phyloP scores from a whole-genome alignment of 306 rosid genomes.

The Neltuma alba region DNA sequence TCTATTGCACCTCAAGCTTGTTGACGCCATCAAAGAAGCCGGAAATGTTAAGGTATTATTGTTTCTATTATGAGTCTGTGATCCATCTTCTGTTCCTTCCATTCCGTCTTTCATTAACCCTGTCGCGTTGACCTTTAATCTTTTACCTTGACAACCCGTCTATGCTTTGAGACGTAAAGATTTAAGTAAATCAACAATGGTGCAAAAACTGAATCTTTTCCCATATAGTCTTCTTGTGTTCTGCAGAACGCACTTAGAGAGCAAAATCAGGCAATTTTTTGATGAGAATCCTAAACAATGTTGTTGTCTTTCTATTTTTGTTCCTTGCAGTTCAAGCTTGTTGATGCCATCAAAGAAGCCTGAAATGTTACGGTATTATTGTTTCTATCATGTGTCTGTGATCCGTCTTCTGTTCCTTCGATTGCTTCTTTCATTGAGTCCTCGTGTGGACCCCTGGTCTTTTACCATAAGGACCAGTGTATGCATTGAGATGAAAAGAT shows the following conservation, averaged over 20 bases:
- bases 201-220: too few relatives aligned
- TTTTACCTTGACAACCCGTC: too few relatives aligned
- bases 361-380: conserved; percentile 83
- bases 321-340: conserved; percentile 85
- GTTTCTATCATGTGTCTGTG: neutral
- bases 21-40: conserved; percentile 74
- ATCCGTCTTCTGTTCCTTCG: neutral
- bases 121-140: too few relatives aligned
- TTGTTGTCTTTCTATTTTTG: neutral
- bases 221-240: too few relatives aligned
- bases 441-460: too few relatives aligned
- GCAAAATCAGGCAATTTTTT: neutral
- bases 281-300: neutral
- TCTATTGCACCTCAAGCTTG: conserved; percentile 79
- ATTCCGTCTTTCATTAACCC: neutral
- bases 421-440: neutral
- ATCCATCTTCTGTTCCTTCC: neutral
- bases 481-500: too few relatives aligned
- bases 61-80: neutral
- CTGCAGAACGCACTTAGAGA: neutral
- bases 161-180: too few relatives aligned
- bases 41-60: conserved; percentile 81
- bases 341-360: conserved; percentile 74
- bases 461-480: too few relatives aligned
- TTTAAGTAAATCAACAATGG: too few relatives aligned